These are phyloP conservation scores for baker's yeast (Saccharomyces cerevisiae) DNA, from an alignment of 805 yeast species.

Conservation along the genomic window DNA sequence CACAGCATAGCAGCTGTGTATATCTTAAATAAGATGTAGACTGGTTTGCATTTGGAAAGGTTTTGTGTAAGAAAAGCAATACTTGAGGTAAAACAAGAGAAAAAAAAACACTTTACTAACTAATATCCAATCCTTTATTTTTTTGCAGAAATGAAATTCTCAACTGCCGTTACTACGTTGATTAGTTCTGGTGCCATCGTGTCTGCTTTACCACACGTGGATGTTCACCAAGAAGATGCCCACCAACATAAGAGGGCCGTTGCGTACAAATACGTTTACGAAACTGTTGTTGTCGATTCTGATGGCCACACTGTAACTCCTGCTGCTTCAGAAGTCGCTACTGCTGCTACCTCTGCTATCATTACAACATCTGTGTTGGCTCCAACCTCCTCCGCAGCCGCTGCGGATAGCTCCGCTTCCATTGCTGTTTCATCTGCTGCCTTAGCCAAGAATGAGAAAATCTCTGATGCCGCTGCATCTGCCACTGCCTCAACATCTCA, in stretches of 20 bases:
- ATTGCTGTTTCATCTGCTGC: slow-evolving; percentile 8
- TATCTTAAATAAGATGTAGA: background rate
- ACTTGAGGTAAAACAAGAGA: background rate
- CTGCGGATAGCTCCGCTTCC: slow-evolving; percentile 6
- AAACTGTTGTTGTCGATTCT: slow-evolving; percentile 43
- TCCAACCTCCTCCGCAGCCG: slow-evolving; percentile 11
- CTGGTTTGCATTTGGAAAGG: background rate
- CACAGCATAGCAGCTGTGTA: background rate
- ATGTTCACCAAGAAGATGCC: slow-evolving; percentile 15
- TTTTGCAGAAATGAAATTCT: slow-evolving; percentile 25
- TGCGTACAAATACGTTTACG: slow-evolving; percentile 41
- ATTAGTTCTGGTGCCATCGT: slow-evolving; percentile 25
- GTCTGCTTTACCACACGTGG: slow-evolving; percentile 24
- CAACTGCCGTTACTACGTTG: slow-evolving; percentile 26
- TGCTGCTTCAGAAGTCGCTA: slow-evolving; percentile 29
- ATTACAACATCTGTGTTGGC: slow-evolving; percentile 14
- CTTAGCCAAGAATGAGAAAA: background rate
- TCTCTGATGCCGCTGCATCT: slow-evolving; percentile 8
- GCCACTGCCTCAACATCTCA: slow-evolving; percentile 8
- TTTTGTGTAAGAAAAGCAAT: background rate
- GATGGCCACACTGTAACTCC: slow-evolving; percentile 34
- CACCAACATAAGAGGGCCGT: slow-evolving; percentile 43
- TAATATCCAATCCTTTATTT: background rate
- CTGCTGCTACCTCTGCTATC: slow-evolving; percentile 12
- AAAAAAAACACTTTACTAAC: slow-evolving; percentile 1